phyloP scores from a whole-genome alignment of 2,329 filamentous ascomycete species.

The Magnaporthiopsis rhizophila region DNA sequence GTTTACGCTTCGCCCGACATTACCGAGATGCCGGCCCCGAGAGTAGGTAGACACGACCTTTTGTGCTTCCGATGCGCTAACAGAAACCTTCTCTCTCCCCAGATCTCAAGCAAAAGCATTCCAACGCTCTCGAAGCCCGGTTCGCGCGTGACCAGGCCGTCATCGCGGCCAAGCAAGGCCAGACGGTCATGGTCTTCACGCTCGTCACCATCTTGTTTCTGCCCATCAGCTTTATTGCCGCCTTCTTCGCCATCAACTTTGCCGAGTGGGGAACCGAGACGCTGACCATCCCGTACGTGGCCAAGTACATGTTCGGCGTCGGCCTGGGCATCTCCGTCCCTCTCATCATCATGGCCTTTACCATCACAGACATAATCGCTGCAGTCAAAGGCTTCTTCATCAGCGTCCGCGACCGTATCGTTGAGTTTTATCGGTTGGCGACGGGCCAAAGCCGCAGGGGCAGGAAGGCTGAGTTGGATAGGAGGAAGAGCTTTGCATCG shows the following conservation, averaged over 20 bases:
- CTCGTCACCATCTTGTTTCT: slow-evolving; percentile 37
- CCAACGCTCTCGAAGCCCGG: slow-evolving; percentile 58
- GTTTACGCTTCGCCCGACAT: neutral
- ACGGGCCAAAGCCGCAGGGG: neutral
- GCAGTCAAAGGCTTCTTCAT: slow-evolving; percentile 10
- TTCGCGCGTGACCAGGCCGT: slow-evolving; percentile 54
- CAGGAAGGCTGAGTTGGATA: too few relatives aligned
- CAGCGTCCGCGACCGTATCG: neutral
- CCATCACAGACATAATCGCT: slow-evolving; percentile 25
- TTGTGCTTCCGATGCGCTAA: neutral
- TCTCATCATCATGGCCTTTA: slow-evolving; percentile 29
- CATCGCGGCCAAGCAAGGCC: slow-evolving; percentile 43
- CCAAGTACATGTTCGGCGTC: slow-evolving; percentile 27
- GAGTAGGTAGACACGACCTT: too few relatives aligned
- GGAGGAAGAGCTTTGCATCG: neutral
- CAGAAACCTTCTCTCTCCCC: neutral
- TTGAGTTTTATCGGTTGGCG: neutral
- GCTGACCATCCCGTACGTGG: slow-evolving; percentile 19
- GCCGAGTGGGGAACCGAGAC: slow-evolving; percentile 31
- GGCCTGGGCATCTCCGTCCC: slow-evolving; percentile 30
- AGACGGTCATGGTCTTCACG: slow-evolving; percentile 36
- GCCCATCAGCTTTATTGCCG: slow-evolving; percentile 34
- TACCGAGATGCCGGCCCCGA: too few relatives aligned
- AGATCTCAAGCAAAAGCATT: slow-evolving; percentile 62
- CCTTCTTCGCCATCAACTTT: slow-evolving; percentile 35